phyloP scores from a whole-genome alignment of 106 monocot genomes.

The Allium sativum region DNA sequence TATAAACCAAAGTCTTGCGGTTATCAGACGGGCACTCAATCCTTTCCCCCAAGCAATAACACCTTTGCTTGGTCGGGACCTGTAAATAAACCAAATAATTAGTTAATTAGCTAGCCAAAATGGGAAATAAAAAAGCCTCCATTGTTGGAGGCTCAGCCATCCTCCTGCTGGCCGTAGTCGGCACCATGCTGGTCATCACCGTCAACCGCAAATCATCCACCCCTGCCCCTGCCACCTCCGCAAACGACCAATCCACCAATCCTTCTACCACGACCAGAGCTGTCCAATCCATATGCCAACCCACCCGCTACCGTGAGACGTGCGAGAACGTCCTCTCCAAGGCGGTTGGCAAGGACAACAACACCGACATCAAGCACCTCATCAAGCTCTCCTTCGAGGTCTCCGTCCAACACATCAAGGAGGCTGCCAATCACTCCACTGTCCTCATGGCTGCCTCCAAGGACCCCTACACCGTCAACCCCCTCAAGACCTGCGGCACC shows the following conservation, averaged over 20 bases:
- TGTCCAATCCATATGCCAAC: constrained; percentile 27
- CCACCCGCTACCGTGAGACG: constrained; percentile 21
- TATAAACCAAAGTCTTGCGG: too few relatives aligned
- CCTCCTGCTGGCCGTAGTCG: constrained; percentile 28
- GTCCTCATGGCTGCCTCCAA: constrained; percentile 10
- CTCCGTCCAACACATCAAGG: constrained; percentile 9
- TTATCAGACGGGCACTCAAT: too few relatives aligned
- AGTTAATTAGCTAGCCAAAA: not conserved
- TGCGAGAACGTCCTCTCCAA: constrained; percentile 20
- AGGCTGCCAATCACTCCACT: constrained; percentile 9
- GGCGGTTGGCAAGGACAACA: constrained; percentile 10
- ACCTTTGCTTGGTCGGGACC: too few relatives aligned
- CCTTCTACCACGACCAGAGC: constrained; percentile 16
- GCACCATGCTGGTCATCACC: constrained; percentile 12
- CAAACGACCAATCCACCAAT: not conserved
- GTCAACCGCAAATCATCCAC: not conserved
- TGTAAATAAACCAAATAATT: not conserved
- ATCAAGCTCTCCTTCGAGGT: constrained; percentile 18
- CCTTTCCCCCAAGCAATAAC: too few relatives aligned
- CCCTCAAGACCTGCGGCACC: constrained; percentile 24
- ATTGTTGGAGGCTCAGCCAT: constrained; percentile 16
- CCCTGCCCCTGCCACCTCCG: not conserved
- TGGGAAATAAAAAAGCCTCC: constrained; percentile 11
- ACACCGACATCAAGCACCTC: constrained; percentile 23
- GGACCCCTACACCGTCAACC: constrained; percentile 10